Percentiles rank a stretch among this genome's conserved stretches.
These are phyloP conservation scores for Penicillium oxalicum DNA, from an alignment of 2,329 filamentous ascomycete genomes.

Conservation along the genomic window DNA sequence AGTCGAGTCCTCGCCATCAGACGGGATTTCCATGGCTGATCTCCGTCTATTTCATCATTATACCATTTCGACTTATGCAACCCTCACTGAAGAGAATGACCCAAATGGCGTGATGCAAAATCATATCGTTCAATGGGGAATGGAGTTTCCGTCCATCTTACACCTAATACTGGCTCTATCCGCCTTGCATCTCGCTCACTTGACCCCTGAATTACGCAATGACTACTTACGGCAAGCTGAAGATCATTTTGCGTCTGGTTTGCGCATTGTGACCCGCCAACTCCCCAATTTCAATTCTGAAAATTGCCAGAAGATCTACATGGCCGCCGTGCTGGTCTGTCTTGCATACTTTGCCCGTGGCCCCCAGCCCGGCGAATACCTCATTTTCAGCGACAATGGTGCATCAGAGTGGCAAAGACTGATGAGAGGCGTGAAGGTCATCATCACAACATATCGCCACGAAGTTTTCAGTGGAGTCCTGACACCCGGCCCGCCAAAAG, in stretches of 20 bases:
- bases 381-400: constrained; percentile 28
- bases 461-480: constrained; percentile 26
- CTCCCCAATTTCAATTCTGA: constrained; percentile 20
- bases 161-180: constrained; percentile 30
- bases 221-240: constrained; percentile 26
- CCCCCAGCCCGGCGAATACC: constrained; percentile 25
- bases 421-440: constrained; percentile 26
- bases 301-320: constrained; percentile 31
- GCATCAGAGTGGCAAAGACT: constrained; percentile 29
- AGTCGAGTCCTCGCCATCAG: constrained; percentile 13
- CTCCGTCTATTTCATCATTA: constrained; percentile 31
- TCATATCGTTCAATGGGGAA: constrained; percentile 28
- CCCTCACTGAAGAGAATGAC: constrained; percentile 19
- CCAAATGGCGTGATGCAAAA: constrained; percentile 25
- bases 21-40: constrained; percentile 23
- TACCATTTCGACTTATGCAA: constrained; percentile 21
- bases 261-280: constrained; percentile 27
- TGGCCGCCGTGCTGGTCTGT: constrained; percentile 28
- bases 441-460: constrained; percentile 13
- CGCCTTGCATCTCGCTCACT: constrained; percentile 23
- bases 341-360: constrained; percentile 32
- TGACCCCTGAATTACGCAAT: constrained; percentile 14
- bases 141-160: constrained; percentile 27
- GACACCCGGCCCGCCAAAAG: constrained; percentile 1
- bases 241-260: constrained; percentile 31